phyloP scores from a whole-genome alignment of 176 grass and related monocot species.

The Cymbopogon citratus region DNA sequence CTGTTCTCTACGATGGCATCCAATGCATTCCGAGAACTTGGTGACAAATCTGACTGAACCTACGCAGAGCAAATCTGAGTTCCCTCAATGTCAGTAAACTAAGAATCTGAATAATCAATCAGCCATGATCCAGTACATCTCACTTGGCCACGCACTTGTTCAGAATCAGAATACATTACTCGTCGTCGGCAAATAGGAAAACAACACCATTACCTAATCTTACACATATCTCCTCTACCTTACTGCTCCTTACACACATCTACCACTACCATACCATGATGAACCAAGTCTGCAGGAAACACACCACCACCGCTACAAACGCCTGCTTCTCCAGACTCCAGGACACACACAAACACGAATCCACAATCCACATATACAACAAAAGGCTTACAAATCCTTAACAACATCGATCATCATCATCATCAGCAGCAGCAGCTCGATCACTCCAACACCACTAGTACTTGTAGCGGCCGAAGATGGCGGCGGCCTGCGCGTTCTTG shows the following conservation, averaged over 20 bases:
- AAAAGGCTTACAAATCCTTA: not conserved
- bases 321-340: not conserved
- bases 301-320: not conserved
- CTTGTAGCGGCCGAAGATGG: constrained; percentile 80
- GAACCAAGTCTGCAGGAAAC: not conserved
- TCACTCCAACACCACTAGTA: not conserved
- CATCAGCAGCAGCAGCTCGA: too few species aligned
- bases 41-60: too few species aligned
- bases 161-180: not conserved
- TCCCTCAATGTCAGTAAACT: too few species aligned
- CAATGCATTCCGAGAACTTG: too few species aligned
- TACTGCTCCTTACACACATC: not conserved
- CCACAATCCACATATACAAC: too few species aligned
- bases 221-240: not conserved
- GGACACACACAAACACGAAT: not conserved
- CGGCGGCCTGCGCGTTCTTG: constrained; percentile 79
- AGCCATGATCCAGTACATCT: too few species aligned
- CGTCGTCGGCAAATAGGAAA: not conserved
- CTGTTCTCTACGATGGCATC: too few species aligned
- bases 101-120: not conserved
- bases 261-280: not conserved
- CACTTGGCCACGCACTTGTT: too few species aligned
- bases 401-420: too few species aligned
- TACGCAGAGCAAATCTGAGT: too few species aligned
- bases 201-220: not conserved